Evolutionary conservation across 108 stramenopile genomes (phyloP).

Genomic region (Cyclotella sp.): DNA sequence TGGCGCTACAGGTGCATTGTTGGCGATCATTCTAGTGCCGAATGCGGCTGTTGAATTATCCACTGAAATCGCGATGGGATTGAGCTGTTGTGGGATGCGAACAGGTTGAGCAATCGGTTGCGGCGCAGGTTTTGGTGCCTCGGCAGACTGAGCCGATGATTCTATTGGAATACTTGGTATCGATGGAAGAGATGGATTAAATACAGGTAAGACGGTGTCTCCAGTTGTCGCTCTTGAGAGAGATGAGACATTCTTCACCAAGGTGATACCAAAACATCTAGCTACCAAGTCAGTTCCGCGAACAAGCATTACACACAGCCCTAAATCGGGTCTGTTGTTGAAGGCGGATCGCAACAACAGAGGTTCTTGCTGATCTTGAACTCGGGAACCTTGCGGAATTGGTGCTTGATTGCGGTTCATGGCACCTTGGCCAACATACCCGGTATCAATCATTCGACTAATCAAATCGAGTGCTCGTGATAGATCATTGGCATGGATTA

Average conservation of each 20-base stretch:
- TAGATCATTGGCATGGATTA: slow-evolving; percentile 29
- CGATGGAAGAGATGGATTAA: slow-evolving; percentile 26
- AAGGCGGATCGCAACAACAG: slow-evolving; percentile 26
- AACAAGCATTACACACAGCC: slow-evolving; percentile 34
- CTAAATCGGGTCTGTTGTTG: slow-evolving; percentile 33
- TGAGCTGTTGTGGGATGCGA: slow-evolving; percentile 9
- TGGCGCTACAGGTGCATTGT: slow-evolving; percentile 1
- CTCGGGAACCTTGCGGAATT: background rate
- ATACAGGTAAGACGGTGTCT: background rate
- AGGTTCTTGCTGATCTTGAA: slow-evolving; percentile 21
- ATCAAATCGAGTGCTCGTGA: slow-evolving; percentile 39
- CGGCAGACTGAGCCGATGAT: background rate
- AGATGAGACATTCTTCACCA: slow-evolving; percentile 35
- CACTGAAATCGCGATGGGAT: background rate
- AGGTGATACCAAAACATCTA: slow-evolving; percentile 45
- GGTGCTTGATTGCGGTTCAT: slow-evolving; percentile 10
- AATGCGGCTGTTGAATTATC: background rate
- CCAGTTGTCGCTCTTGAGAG: background rate
- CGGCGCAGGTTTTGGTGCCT: too few species aligned
- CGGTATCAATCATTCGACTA: slow-evolving; percentile 39
- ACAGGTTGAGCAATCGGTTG: background rate
- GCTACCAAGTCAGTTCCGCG: slow-evolving; percentile 23
- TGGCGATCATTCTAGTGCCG: background rate
- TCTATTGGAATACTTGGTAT: slow-evolving; percentile 14
- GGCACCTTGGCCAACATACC: slow-evolving; percentile 2